These are phyloP conservation scores for Gamarada debralockiae DNA, from an alignment of 495 filamentous ascomycete species.

Conservation along the genomic window DNA sequence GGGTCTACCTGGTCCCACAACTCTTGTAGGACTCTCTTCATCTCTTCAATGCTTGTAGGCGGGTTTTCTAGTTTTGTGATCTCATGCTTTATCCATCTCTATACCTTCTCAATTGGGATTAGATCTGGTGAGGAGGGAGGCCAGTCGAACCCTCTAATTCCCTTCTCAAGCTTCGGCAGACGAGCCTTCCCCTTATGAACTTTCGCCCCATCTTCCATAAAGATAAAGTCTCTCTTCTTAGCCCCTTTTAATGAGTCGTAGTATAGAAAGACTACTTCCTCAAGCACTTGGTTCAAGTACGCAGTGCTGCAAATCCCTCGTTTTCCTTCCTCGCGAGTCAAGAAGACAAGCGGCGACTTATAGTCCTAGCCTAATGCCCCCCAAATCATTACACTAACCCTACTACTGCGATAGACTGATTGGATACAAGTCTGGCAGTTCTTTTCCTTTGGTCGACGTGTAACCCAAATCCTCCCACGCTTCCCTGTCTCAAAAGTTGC, in stretches of 20 bases:
- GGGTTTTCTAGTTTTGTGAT: background rate
- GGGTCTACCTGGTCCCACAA: too few relatives aligned
- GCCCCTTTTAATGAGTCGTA: background rate
- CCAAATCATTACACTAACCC: conserved; percentile 11
- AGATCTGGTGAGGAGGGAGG: too few relatives aligned
- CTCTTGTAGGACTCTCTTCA: background rate
- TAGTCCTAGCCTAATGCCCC: conserved; percentile 12
- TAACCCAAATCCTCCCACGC: conserved; percentile 5
- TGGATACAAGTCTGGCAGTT: conserved; percentile 4
- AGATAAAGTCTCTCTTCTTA: too few relatives aligned
- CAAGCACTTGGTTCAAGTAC: background rate
- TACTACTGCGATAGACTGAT: conserved; percentile 3
- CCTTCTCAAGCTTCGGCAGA: too few relatives aligned
- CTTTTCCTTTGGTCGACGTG: conserved; percentile 5
- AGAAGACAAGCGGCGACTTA: conserved; percentile 13
- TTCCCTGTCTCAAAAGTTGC: conserved; percentile 3
- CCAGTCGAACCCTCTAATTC: too few relatives aligned
- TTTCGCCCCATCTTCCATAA: too few relatives aligned
- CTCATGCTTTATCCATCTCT: too few relatives aligned
- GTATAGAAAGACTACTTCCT: background rate
- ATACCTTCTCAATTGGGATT: too few relatives aligned
- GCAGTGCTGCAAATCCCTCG: background rate
- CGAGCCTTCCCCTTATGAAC: too few relatives aligned
- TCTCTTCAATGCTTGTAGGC: background rate
- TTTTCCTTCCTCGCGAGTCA: background rate